These are phyloP conservation scores for Penicillium paradoxum DNA, from an alignment of 495 filamentous ascomycete species.

Conservation along the genomic window DNA sequence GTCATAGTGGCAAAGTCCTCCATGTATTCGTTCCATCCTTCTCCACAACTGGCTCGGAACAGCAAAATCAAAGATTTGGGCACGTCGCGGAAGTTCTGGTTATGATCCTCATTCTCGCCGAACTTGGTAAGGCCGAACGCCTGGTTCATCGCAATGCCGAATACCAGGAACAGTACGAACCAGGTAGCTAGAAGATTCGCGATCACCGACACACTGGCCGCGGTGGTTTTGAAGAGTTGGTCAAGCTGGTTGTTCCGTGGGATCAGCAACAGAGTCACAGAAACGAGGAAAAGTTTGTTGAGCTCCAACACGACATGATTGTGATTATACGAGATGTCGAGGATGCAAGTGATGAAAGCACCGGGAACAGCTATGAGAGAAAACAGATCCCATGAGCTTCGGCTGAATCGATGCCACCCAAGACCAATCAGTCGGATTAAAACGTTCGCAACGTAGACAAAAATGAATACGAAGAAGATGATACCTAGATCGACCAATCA, in stretches of 20 bases:
- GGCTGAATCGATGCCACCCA: constrained; percentile 87
- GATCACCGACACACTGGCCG: constrained; percentile 88
- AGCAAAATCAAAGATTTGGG: constrained; percentile 90
- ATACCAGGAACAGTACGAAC: constrained; percentile 94
- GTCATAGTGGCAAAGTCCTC: constrained; percentile 83
- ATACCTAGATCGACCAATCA: constrained; percentile 39
- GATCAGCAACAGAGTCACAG: constrained; percentile 86
- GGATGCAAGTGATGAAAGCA: constrained; percentile 68
- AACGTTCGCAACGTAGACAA: constrained; percentile 83
- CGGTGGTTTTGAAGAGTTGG: constrained; percentile 98
- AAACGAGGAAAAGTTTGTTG: constrained; percentile 91
- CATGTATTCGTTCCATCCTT: constrained; percentile 97
- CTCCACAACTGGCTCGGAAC: constrained; percentile 86
- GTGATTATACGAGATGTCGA: constrained; percentile 50
- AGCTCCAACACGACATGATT: constrained; percentile 64
- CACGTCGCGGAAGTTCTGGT: constrained; percentile 90
- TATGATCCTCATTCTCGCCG: constrained; percentile 62
- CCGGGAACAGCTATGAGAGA: constrained; percentile 82
- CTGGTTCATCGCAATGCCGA: constrained; percentile 93
- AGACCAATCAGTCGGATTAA: constrained; percentile 80
- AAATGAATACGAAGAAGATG: constrained; percentile 77
- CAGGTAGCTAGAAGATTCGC: constrained; percentile 92
- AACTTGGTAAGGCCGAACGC: constrained; percentile 94
- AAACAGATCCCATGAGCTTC: constrained; percentile 94
- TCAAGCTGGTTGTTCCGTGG: constrained; percentile 96